Base-by-base conservation (phyloP, 2,329 filamentous ascomycete species). In the Furcasterigmium sp. region DNA sequence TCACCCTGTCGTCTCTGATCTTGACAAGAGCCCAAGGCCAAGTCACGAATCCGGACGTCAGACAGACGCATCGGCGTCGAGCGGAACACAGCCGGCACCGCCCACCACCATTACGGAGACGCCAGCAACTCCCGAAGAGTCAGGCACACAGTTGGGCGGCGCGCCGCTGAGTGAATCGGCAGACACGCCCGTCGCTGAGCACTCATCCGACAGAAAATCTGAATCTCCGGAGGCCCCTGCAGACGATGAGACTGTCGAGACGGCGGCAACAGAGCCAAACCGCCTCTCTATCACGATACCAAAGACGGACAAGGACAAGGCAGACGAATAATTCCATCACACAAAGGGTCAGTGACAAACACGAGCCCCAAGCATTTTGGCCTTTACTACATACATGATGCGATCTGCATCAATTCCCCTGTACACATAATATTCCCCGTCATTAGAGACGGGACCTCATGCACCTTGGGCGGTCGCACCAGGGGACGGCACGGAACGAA, bases 1-100 rank as follows among this genome's bases (percentile, higher is more conserved):
- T 10, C 65, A 64, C 19, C 49, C 55, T 5, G 44, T 51, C 6
- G n/a, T 37, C 46, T 45, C 49, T 21, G 46, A 39, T 21, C 20
- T 18, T 5, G 51, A 50, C 8, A 47, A 47, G 26, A 47, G 48
- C 30, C 45, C 50, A 19, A 41, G 51, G 11, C 28, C 39, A 15
- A 51, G 51, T 19, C 45, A 51, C 21, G 51, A 52, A 13, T 35
- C 20, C 30, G 21, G 15, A 10, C 32, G 32, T 10, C 32, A 35
- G 18, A 6, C 32, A 15, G 32, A 35, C 9, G 32, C 11, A 17
- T 35, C 32, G n/a, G 18, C 32, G 15, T 17, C 32, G 15, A 7
- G n/a, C 17, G n/a, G 15, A 15, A 11, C 32, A 9, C 32, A 18
- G 15, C 23, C 23, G 7, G 11, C 7, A 11, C 7, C 32, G 7